Conservation (phyloP, 2,329 filamentous ascomycete species). For the Fusarium tanahbumbuense region DNA sequence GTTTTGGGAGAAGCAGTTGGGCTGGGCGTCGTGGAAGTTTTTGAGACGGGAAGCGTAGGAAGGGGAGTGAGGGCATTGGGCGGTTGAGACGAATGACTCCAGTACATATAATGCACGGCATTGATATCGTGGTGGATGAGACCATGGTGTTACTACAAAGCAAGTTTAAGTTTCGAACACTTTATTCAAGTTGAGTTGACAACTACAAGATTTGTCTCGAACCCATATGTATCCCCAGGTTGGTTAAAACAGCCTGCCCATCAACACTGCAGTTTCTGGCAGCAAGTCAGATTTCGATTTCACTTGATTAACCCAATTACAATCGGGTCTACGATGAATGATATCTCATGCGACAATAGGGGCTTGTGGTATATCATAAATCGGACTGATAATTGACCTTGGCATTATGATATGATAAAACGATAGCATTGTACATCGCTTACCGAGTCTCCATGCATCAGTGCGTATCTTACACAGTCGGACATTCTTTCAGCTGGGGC, state of each 20-base stretch:
- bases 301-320: neutral
- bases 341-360: neutral
- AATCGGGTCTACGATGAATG: neutral
- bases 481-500: constrained; percentile 3
- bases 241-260: neutral
- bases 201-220: neutral
- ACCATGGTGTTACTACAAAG: neutral
- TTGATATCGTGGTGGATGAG: neutral
- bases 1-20: constrained; percentile 77
- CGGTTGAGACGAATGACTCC: constrained; percentile 18
- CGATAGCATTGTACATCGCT: neutral
- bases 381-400: neutral
- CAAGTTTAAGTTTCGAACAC: neutral
- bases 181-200: neutral
- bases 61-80: constrained; percentile 66
- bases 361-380: neutral
- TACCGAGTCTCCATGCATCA: neutral
- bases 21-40: constrained; percentile 76
- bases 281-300: neutral
- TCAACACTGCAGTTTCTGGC: neutral
- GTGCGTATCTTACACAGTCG: neutral
- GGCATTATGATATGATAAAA: neutral
- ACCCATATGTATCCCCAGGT: neutral
- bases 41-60: constrained; percentile 80
- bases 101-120: neutral